Evolutionary conservation across 768 basidiomycete genomes (phyloP).

Genomic region (Paxillus rubicundulus): DNA sequence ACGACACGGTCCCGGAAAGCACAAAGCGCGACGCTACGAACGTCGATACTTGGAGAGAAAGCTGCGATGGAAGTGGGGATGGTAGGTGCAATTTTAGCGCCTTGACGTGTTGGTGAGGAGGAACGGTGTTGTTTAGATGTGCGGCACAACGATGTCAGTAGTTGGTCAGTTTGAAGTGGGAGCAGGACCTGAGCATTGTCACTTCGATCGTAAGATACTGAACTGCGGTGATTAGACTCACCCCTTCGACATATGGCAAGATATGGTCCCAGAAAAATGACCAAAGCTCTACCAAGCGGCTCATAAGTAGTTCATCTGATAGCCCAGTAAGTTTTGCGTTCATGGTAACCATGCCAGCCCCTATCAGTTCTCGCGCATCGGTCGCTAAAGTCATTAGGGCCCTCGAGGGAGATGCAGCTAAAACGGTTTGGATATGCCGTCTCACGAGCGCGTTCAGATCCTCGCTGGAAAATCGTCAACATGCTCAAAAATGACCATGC

Average conservation of each 20-base stretch:
- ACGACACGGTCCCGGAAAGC: constrained; percentile 81
- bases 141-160: constrained; percentile 68
- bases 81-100: constrained; percentile 38
- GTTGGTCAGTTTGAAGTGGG: constrained; percentile 58
- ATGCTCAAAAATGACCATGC: background rate
- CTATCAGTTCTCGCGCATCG: constrained; percentile 81
- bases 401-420: constrained; percentile 71
- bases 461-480: constrained; percentile 52
- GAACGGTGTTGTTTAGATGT: constrained; percentile 53
- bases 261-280: constrained; percentile 92
- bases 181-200: constrained; percentile 49
- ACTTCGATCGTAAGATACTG: background rate
- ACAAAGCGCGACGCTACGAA: constrained; percentile 74
- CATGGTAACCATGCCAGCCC: constrained; percentile 87
- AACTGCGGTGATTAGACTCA: constrained; percentile 36
- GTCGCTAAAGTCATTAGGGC: constrained; percentile 71
- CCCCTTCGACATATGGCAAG: constrained; percentile 84
- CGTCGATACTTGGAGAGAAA: constrained; percentile 64
- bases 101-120: constrained; percentile 52
- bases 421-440: constrained; percentile 70
- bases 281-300: constrained; percentile 84
- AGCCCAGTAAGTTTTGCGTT: constrained; percentile 76
- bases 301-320: constrained; percentile 76
- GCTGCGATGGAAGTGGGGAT: constrained; percentile 17
- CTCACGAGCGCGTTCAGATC: constrained; percentile 82